Evolutionary conservation across 495 filamentous ascomycete genomes (phyloP).

Genomic region (Neurospora sp.): DNA sequence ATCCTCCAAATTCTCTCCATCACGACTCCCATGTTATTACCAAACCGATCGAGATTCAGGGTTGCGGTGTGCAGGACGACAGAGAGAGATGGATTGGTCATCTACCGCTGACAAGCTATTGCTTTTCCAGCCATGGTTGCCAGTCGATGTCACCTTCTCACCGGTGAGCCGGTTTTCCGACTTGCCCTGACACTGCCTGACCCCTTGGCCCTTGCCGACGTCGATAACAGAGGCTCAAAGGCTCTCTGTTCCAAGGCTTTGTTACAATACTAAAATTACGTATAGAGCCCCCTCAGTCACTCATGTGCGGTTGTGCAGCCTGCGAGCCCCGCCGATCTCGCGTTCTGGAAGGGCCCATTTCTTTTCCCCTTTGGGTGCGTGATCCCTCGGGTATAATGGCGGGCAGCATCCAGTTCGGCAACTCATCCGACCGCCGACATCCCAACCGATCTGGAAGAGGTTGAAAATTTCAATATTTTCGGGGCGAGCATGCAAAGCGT

Average conservation of each 20-base stretch:
- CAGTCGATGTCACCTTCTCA: not conserved
- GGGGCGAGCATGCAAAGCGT: not conserved
- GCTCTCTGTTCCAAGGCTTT: not conserved
- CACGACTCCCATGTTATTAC: not conserved
- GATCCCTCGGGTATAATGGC: not conserved
- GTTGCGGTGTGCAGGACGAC: not conserved
- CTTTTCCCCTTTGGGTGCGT: not conserved
- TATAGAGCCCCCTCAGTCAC: not conserved
- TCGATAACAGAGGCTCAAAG: not conserved
- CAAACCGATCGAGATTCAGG: not conserved
- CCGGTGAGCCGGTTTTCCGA: not conserved
- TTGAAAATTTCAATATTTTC: not conserved
- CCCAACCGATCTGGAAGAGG: not conserved
- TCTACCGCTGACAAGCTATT: not conserved
- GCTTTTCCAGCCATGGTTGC: not conserved
- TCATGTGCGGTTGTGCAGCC: not conserved
- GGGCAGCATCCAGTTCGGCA: not conserved
- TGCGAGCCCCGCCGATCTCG: slow-evolving; percentile 1
- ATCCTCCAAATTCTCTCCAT: not conserved
- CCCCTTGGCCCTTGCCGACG: not conserved
- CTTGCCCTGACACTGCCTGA: not conserved
- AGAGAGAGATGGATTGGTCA: not conserved
- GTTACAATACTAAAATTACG: not conserved
- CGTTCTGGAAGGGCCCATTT: slow-evolving; percentile 18
- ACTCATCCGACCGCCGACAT: not conserved